Base-by-base conservation (phyloP, 2,329 filamentous ascomycete genomes). In the Cytospora chrysosperma region DNA sequence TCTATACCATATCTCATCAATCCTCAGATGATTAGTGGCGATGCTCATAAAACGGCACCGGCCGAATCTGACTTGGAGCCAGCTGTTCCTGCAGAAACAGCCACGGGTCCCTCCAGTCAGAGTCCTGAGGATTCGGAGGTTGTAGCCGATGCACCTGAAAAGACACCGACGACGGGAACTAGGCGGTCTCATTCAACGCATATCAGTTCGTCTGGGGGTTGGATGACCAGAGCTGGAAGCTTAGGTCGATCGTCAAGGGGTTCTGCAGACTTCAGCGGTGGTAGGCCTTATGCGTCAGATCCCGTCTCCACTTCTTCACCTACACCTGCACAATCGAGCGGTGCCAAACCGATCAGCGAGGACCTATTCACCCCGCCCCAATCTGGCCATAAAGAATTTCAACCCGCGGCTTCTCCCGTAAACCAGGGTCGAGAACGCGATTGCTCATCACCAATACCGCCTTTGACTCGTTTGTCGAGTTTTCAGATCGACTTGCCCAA, bases 181-280 rank as follows among this genome's bases (percentile, higher is more conserved):
- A 79, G 78, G 60, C 80, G 82, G 64, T 87, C 86, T 19, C 75
- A 85, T 28, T 88, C 86, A 19, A 82, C 85, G 78, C 84, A 86
- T 61, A 85, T 88, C 65, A 78, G 79, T 65, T 83, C 85, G 1
- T 79, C 85, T 19, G 78, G 76, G 56, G 82, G 76, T 56, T 87
- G 85, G 84, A 82, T 86, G 66, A 75, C 82, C 37, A 82, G 77
- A 71, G 78, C 81, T 10, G 81, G 83, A 61, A 88, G 85, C 73
- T 71, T 87, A 59, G 81, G 84, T 56, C 81, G 82, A 26, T 75
- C 79, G 32, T 88, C 86, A 73, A 79, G 82, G 65, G 78, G 77
- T 64, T 74, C 75, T 65, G 76, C 79, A 59, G 72, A 75, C 27
- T 76, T 73, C 68, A 74, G 70, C 67, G 76, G 75, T 69, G 77